Conservation (phyloP, 257 asterid species). For the Buddleja alternifolia region DNA sequence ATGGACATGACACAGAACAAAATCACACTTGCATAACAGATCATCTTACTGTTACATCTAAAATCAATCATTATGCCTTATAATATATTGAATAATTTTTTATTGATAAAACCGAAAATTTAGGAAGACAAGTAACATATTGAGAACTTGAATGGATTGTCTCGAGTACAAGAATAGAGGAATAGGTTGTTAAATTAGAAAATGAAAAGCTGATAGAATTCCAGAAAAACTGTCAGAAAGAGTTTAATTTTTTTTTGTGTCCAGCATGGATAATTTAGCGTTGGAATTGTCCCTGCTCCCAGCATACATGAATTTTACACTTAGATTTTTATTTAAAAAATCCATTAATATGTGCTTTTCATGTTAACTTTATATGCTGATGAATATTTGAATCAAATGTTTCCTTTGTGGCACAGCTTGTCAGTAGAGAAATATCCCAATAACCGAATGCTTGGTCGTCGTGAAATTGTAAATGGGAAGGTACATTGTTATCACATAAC, state of each 20-base stretch:
- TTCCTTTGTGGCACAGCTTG: slow-evolving; percentile 51
- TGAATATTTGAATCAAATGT: slow-evolving; percentile 3
- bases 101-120: not conserved
- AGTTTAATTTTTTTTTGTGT: not conserved
- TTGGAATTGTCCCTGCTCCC: not conserved
- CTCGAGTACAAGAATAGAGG: not conserved
- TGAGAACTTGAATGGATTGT: not conserved
- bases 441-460: slow-evolving; percentile 88
- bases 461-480: slow-evolving; percentile 81
- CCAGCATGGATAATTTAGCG: not conserved
- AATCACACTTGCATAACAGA: not conserved
- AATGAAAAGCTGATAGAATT: not conserved
- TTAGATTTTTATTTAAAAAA: no score
- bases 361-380: slow-evolving; percentile 6
- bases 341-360: not conserved
- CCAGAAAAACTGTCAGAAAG: not conserved
- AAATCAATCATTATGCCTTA: not conserved
- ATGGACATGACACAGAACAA: not conserved
- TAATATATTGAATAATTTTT: not conserved
- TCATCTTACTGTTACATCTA: slow-evolving; percentile 2
- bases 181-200: not conserved
- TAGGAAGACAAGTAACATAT: not conserved
- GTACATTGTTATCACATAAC: slow-evolving; percentile 39
- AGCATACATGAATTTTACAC: slow-evolving; percentile 3
- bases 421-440: slow-evolving; percentile 85